Base-by-base conservation (phyloP, 1,284 basidiomycete species). In the Polyporus tsugae region DNA sequence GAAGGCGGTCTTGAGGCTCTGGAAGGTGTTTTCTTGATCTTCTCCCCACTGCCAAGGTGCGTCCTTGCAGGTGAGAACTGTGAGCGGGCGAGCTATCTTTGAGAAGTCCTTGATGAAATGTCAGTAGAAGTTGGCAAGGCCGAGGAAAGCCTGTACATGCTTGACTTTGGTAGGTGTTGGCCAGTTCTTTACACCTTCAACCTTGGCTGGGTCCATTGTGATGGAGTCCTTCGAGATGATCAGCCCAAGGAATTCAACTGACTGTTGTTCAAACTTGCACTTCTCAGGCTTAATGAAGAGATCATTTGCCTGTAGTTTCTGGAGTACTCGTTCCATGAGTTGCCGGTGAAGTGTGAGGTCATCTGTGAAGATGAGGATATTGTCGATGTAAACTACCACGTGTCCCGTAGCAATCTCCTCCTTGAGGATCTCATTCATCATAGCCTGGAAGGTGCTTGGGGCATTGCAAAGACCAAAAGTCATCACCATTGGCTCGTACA, bases 211-310 rank as follows among this genome's bases (percentile, higher is more conserved):
- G 33, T 67, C 66, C 66, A 67, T 67, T 6, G 53, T 53, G 17
- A 67, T 35, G 0, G 41, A 15, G 19, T 59, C 62, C 22, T 17
- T n/a, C 7, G 62, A 55, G 39, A 39, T 39, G 39, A 39, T 39
- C 9, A 39, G 4, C 9, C 39, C 13, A 13, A 39, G 39, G 41
- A 66, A 66, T n/a, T 83, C 79, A 0, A 79, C 74, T n/a, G 74
- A 17, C 0, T 22, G 10, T 4, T 62, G 10, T 13, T 77, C 64
- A 68, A 84, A 85, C 1, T 76, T 62, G 57, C 82, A 84, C 63
- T 85, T 84, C 36, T 78, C 74, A 0, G 75, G 65, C 60, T 83
- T 82, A 0, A 77, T 60, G 25, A 68, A 77, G 0, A 84, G 76
- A 0, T 75, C 76, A 42, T 76, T 39, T 9, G 76, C 55, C 1